Base-by-base conservation (phyloP, 495 filamentous ascomycete genomes). In the Xylaria sp. region DNA sequence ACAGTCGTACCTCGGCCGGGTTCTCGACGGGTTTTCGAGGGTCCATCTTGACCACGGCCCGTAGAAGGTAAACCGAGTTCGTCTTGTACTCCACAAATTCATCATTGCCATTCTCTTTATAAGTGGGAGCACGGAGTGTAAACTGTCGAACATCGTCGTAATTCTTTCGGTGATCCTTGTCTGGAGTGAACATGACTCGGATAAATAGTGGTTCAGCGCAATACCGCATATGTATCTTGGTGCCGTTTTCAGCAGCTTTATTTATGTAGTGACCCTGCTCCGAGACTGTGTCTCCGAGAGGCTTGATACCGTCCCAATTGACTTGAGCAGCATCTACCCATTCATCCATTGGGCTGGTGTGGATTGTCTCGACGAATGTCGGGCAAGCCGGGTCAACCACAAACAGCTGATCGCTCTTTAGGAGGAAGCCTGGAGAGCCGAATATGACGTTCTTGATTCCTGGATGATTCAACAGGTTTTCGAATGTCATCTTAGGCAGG, bases 151-250 rank as follows among this genome's bases (percentile, higher is more conserved):
- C 33, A 17, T 61, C 57, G 29, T 40, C 19, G 19, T 40, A 61
- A n/a, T 7, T 12, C 19, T 33, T 21, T 19, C 5, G 57, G 6
- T 61, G 57, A 37, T 61, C 29, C 17, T 61, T 37, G 57, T 61
- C 57, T 3, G 57, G 57, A 0, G 57, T 61, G 33, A 61, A 61
- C 29, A 37, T 35, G 19, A 61, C 57, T 61, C 57, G 57, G 57
- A 61, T 1, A 0, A 61, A 24, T 5, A 11, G 9, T 5, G 57
- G 57, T 4, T 9, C 2, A 6, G 0, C 2, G 21, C 57, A 35
- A 9, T 9, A 40, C 40, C 57, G 33, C 21, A 31, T 31, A 37
- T 17, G 15, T 5, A 61, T 4, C 31, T 3, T 61, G 33, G 57
- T 61, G 33, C 57, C 57, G n/a, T 61, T 61, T 9, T 61, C 33